Conservation (phyloP, 495 filamentous ascomycete species). For the Thermochaetoides thermophila region DNA sequence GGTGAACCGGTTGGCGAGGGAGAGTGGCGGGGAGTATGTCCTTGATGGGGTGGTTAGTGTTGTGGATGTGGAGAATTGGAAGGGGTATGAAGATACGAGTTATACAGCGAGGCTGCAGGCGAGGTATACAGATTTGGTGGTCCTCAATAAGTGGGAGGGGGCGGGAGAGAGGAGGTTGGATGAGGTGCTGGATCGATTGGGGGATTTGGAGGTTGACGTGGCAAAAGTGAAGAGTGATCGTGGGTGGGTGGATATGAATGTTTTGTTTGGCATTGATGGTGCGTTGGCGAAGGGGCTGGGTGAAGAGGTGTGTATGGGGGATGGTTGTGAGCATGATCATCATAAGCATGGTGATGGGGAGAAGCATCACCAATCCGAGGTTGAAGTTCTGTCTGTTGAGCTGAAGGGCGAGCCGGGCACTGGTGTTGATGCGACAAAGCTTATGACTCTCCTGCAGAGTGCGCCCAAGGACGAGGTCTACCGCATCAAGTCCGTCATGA, state of each 20-base stretch:
- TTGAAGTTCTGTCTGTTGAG: conserved; percentile 73
- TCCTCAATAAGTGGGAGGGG: conserved; percentile 92
- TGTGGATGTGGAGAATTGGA: conserved; percentile 95
- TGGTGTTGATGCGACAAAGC: conserved; percentile 45
- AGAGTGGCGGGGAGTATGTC: conserved; percentile 47
- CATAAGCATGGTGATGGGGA: conserved; percentile 18
- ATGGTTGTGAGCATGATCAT: conserved; percentile 15
- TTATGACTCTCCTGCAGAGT: conserved; percentile 49
- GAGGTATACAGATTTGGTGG: conserved; percentile 77
- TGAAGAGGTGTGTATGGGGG: conserved; percentile 16
- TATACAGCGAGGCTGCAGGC: conserved; percentile 81
- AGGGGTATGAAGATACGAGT: conserved; percentile 81
- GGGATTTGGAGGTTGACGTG: conserved; percentile 68
- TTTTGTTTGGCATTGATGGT: conserved; percentile 79
- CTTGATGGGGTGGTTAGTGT: conserved; percentile 87
- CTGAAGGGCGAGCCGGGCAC: conserved; percentile 26
- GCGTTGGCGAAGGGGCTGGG: conserved; percentile 49
- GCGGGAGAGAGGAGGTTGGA: conserved; percentile 61
- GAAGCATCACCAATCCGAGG: conserved; percentile 59
- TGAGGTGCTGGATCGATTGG: conserved; percentile 65
- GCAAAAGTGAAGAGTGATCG: conserved; percentile 67
- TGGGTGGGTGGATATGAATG: conserved; percentile 57
- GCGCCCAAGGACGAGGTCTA: conserved; percentile 87
- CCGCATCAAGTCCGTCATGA: conserved; percentile 81
- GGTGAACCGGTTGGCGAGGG: conserved; percentile 62